Evolutionary conservation across 208 protist species (phyloP).

Genomic region (Trypanosoma avium): DNA sequence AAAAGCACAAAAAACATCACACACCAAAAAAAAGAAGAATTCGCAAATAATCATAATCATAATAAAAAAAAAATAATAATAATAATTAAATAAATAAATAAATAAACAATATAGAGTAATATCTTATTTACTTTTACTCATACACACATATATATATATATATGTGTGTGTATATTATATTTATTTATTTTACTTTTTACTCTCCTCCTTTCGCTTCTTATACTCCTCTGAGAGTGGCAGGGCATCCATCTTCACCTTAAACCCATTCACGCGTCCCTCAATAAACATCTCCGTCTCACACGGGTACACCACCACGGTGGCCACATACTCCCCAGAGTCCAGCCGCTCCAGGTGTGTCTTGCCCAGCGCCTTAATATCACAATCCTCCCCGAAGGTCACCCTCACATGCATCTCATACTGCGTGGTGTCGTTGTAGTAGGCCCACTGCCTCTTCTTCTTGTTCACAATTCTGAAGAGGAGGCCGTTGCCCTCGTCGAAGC

Average conservation of each 20-base stretch:
- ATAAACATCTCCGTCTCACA: constrained; percentile 83
- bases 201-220: constrained; percentile 36
- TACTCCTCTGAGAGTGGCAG: constrained; percentile 63
- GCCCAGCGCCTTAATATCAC: constrained; percentile 74
- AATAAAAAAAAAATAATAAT: too few species aligned
- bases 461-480: constrained; percentile 85
- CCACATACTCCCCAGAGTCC: constrained; percentile 59
- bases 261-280: constrained; percentile 74
- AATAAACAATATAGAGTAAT: too few species aligned
- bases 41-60: too few species aligned
- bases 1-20: too few species aligned
- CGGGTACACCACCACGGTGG: constrained; percentile 66
- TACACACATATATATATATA: too few species aligned
- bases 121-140: too few species aligned
- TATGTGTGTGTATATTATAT: too few species aligned
- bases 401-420: constrained; percentile 75
- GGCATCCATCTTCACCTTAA: constrained; percentile 81
- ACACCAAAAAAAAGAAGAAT: too few species aligned
- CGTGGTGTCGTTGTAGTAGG: constrained; percentile 90
- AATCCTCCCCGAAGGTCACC: constrained; percentile 66
- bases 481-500: constrained; percentile 78
- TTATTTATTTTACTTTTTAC: constrained; percentile 16
- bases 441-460: constrained; percentile 77
- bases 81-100: too few species aligned
- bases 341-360: constrained; percentile 62